A percentile compares a stretch with the other conserved stretches of the same genome.
phyloP scores from a whole-genome alignment of 2,329 filamentous ascomycete species.

The Xylaria sp. region DNA sequence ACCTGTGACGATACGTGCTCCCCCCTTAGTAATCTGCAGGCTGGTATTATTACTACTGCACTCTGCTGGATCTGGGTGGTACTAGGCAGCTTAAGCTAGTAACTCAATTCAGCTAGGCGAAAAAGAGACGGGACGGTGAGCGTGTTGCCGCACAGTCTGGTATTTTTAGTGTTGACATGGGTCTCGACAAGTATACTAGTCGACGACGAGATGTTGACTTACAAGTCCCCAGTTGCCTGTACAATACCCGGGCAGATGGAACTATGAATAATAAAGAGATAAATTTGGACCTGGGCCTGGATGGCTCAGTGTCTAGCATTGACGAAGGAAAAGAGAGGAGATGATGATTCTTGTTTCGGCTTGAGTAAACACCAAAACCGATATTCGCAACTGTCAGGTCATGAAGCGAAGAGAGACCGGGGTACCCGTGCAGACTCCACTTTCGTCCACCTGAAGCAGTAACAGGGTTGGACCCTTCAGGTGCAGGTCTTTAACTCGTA shows the following conservation, averaged over 20 bases:
- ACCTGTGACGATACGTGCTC: conserved; percentile 19
- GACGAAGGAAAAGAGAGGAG: conserved; percentile 1
- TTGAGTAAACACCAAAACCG: conserved; percentile 8
- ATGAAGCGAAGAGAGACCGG: conserved; percentile 21
- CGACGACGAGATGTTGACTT: background rate
- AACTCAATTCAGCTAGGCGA: conserved; percentile 28
- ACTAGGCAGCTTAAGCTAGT: conserved; percentile 23
- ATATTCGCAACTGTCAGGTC: conserved; percentile 15
- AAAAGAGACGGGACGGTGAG: conserved; percentile 25
- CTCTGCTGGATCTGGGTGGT: conserved; percentile 25
- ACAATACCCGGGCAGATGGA: background rate
- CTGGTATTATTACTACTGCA: conserved; percentile 33
- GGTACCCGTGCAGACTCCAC: too few relatives aligned
- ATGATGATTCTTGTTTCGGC: conserved; percentile 5
- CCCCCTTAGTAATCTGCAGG: conserved; percentile 36
- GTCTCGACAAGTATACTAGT: conserved; percentile 1
- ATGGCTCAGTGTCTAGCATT: background rate
- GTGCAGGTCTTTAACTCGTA: too few relatives aligned
- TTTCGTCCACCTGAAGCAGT: too few relatives aligned
- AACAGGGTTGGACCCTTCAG: too few relatives aligned
- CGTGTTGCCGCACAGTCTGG: conserved; percentile 15
- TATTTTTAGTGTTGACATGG: conserved; percentile 3
- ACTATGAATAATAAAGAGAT: background rate
- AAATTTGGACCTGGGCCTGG: background rate
- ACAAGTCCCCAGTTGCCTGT: background rate